These are phyloP conservation scores for Vigna reflexopilosa DNA, from an alignment of 306 rosid genomes.

Conservation along the genomic window DNA sequence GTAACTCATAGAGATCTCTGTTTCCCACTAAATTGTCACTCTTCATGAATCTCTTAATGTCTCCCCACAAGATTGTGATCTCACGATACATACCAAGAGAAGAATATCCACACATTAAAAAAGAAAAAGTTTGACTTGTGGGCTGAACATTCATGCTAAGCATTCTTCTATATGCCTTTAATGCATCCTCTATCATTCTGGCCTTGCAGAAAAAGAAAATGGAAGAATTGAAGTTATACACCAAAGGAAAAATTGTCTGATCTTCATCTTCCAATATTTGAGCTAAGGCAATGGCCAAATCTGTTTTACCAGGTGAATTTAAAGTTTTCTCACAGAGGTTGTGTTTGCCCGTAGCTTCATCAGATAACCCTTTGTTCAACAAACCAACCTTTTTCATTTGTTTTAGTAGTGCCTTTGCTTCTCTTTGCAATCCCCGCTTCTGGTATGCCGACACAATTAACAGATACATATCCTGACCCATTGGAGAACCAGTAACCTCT, in stretches of 20 bases:
- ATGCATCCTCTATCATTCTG: constrained; percentile 80
- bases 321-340: constrained; percentile 25
- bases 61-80: constrained; percentile 87
- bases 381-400: constrained; percentile 63
- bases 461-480: constrained; percentile 48
- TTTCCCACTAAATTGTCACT: constrained; percentile 46
- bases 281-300: constrained; percentile 57
- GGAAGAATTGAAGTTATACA: constrained; percentile 72
- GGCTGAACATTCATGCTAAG: constrained; percentile 61
- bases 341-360: constrained; percentile 50
- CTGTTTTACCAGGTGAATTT: constrained; percentile 39
- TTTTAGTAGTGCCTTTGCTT: constrained; percentile 72
- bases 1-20: constrained; percentile 74
- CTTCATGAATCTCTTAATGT: constrained; percentile 75
- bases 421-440: constrained; percentile 63
- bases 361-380: constrained; percentile 38
- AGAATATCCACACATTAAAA: constrained; percentile 62
- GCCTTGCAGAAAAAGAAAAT: constrained; percentile 85
- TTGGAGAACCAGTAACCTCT: constrained; percentile 57
- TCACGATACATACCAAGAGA: constrained; percentile 75
- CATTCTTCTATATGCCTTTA: constrained; percentile 79
- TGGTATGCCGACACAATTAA: constrained; percentile 69
- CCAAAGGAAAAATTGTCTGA: constrained; percentile 40
- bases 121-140: constrained; percentile 63
- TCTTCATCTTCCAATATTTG: constrained; percentile 57